A percentile compares a stretch with the other conserved stretches of the same genome.
phyloP scores from a whole-genome alignment of 2,329 filamentous ascomycete genomes.

The Ascochyta pisi region DNA sequence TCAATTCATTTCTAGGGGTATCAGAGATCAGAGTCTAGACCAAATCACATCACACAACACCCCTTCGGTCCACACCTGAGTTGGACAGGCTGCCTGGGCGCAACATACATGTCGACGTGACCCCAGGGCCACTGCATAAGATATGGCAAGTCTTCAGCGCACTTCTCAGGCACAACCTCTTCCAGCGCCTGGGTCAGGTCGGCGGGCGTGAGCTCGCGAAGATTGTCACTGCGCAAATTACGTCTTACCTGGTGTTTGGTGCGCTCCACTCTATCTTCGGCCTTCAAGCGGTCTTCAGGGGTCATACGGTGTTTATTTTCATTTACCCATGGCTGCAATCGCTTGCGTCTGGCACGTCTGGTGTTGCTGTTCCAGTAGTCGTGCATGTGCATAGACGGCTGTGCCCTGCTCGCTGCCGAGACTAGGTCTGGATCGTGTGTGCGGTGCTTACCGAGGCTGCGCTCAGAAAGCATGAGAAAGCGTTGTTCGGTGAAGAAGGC shows the following conservation, averaged over 20 bases:
- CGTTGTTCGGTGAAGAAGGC: conserved; percentile 25
- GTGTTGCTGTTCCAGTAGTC: conserved; percentile 3
- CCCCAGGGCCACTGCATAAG: conserved; percentile 22
- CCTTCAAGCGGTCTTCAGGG: conserved; percentile 20
- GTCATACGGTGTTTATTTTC: conserved; percentile 25
- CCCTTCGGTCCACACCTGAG: not conserved
- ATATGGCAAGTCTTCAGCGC: conserved; percentile 24
- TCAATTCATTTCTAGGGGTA: not conserved
- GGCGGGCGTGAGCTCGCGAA: conserved; percentile 7
- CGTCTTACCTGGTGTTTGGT: conserved; percentile 13
- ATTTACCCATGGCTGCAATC: conserved; percentile 20
- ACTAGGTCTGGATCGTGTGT: conserved; percentile 20
- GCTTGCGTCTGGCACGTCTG: conserved; percentile 23
- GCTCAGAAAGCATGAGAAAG: conserved; percentile 12
- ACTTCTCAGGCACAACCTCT: conserved; percentile 20
- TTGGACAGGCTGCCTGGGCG: conserved; percentile 7
- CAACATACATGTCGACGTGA: conserved; percentile 13
- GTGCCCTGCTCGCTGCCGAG: conserved; percentile 4
- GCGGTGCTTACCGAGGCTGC: not conserved
- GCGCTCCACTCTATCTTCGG: conserved; percentile 11
- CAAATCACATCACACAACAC: conserved; percentile 6
- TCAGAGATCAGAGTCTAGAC: not conserved
- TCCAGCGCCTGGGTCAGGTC: not conserved
- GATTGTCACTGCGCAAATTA: conserved; percentile 12
- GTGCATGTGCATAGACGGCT: conserved; percentile 1